Conservation (phyloP, 2,329 filamentous ascomycete species). For the Colletotrichum paranaense region DNA sequence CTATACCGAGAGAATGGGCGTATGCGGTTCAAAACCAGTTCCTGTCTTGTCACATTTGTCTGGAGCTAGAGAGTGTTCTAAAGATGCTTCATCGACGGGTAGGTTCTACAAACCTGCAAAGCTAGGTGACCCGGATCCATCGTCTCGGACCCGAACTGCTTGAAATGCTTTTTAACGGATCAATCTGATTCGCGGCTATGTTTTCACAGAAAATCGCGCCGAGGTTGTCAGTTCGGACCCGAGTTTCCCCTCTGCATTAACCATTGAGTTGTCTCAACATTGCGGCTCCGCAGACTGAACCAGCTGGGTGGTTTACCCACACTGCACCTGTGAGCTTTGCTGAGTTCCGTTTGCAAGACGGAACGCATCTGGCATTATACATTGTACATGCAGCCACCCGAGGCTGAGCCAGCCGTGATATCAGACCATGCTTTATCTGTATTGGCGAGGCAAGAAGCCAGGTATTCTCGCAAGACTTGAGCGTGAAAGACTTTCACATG, state of each 20-base stretch:
- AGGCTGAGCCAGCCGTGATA: background rate
- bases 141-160: background rate
- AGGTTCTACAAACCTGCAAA: background rate
- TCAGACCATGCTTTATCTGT: too few relatives aligned
- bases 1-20: too few relatives aligned
- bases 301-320: background rate
- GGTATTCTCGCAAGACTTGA: background rate
- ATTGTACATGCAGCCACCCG: background rate
- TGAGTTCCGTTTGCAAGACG: background rate
- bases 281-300: too few relatives aligned
- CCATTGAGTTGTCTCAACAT: too few relatives aligned
- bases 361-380: background rate
- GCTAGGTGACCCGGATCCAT: background rate
- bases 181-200: background rate
- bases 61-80: too few relatives aligned
- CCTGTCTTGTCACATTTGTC: too few relatives aligned
- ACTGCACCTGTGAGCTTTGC: background rate
- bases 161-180: background rate
- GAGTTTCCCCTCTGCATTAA: background rate
- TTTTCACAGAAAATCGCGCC: background rate
- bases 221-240: background rate
- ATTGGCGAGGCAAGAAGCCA: background rate
- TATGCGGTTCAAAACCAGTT: too few relatives aligned
- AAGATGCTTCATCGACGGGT: background rate
- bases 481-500: conserved; percentile 22